Base-by-base conservation (phyloP, 2,329 filamentous ascomycete genomes). In the Fusarium algeriense region DNA sequence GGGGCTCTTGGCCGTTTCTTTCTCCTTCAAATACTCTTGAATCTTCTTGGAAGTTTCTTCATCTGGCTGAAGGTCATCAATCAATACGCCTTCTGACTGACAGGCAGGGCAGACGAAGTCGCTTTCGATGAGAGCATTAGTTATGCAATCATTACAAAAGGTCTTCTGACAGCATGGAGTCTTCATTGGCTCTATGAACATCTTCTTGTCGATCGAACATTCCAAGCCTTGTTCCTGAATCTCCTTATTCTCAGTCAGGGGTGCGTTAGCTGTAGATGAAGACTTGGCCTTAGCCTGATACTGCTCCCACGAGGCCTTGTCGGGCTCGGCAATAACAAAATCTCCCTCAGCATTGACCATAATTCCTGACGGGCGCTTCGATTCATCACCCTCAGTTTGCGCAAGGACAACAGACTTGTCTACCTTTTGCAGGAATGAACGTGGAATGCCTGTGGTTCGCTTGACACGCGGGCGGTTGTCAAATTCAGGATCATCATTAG, bases 121-220 rank as follows among this genome's bases (percentile, higher is more conserved):
- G 89, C 92, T 96, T 86, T 98, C 95, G 84, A 98, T 95, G 83
- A 99, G 91, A 83, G 95, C 93, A 89, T 97, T 97, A 81, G 96
- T 97, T 84, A 99, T 98, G 92, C 96, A 99, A 82, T 98, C 94
- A 89, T 96, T 96, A 88, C 96, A 99, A 87, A 97, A 99, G 80
- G 95, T 98, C 89, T 93, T 97, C 85, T 93, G 90, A 87, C 96
- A 99, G 89, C 96, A 99, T 75, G 96, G 95, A 80, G 96, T 98
- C 89, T 97, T 97, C 88, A 97, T 96, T 88, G 96, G 95, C 82
- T 98, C 94, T 90, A 97, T 91, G 85, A 98, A 98, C 89, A 97
- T 92, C 83, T 93, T 95, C 85, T 97, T 97, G 90, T 98, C 96
- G 87, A 98, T 92, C 73, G 94, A 89, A 86, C 96, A 99, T 83